Conservation (phyloP, 2,329 filamentous ascomycete genomes). For the Purpureocillium lavendulum region DNA sequence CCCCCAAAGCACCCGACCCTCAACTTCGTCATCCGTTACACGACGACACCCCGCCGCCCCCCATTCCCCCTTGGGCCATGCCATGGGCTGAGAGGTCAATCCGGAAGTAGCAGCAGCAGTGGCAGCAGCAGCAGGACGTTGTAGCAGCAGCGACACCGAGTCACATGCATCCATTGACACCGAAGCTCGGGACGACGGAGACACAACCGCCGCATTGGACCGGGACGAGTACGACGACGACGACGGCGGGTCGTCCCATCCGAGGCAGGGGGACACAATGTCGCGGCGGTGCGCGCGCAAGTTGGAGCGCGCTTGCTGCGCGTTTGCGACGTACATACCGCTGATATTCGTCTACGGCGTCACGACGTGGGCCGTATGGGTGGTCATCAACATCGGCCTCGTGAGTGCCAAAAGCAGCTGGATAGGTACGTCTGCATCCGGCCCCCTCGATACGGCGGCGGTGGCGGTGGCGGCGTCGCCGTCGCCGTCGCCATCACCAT, state of each 20-base stretch:
- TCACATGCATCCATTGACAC: background rate
- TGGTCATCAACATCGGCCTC: conserved; percentile 66
- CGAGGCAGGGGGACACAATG: conserved; percentile 26
- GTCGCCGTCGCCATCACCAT: no score
- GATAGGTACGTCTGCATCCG: conserved; percentile 39
- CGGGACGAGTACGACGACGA: conserved; percentile 1
- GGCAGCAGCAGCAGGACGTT: no score
- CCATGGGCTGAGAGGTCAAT: no score
- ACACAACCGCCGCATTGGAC: conserved; percentile 7
- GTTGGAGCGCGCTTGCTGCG: conserved; percentile 78
- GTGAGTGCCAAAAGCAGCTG: conserved; percentile 41
- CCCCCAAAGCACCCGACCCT: no score
- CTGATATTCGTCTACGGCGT: conserved; percentile 80
- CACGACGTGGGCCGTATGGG: conserved; percentile 92
- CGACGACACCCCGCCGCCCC: no score
- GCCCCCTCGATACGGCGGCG: no score
- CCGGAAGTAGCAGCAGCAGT: no score
- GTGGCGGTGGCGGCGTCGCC: no score
- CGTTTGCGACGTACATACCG: conserved; percentile 73
- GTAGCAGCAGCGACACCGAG: no score
- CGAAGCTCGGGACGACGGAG: background rate
- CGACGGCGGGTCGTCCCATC: conserved; percentile 6
- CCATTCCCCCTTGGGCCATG: no score
- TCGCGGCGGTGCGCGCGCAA: conserved; percentile 57
- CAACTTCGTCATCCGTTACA: no score